A percentile compares a stretch with the other conserved stretches of the same genome.
Evolutionary conservation across 1,284 basidiomycete species (phyloP).

Genomic region (Ceratobasidium sp.): DNA sequence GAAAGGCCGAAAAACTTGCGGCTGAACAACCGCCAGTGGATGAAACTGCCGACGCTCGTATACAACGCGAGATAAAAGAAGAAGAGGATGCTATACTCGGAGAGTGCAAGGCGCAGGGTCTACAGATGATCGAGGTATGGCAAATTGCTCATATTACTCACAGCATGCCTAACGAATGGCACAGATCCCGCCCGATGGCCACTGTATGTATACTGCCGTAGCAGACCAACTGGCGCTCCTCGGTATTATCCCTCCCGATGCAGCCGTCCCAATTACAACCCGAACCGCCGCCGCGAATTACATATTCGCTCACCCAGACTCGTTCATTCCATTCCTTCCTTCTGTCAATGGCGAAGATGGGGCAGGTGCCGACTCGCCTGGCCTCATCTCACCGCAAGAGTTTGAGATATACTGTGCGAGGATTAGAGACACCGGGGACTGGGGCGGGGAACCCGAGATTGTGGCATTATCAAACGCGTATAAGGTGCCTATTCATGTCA

Average conservation of each 20-base stretch:
- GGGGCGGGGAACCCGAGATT: constrained; percentile 99
- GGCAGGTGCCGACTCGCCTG: constrained; percentile 72
- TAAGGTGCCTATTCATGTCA: constrained; percentile 89
- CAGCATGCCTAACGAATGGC: neutral
- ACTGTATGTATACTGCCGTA: constrained; percentile 94
- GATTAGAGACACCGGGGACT: constrained; percentile 86
- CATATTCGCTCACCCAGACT: constrained; percentile 86
- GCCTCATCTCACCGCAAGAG: constrained; percentile 77
- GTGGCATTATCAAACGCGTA: constrained; percentile 89
- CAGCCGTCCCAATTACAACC: constrained; percentile 71
- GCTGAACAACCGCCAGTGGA: constrained; percentile 72
- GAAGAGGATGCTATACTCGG: constrained; percentile 79
- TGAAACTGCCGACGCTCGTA: constrained; percentile 71
- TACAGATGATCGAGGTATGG: constrained; percentile 80
- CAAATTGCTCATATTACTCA: neutral
- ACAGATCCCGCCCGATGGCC: constrained; percentile 93
- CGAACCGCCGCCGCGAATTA: constrained; percentile 84
- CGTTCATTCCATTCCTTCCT: constrained; percentile 95
- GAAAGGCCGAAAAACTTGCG: constrained; percentile 79
- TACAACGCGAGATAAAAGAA: constrained; percentile 76
- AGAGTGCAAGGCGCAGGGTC: constrained; percentile 75
- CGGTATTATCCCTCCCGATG: constrained; percentile 67
- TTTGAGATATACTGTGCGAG: constrained; percentile 84
- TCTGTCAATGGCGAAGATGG: constrained; percentile 81
- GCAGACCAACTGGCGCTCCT: constrained; percentile 87